Evolutionary conservation across 805 yeast genomes (phyloP).

Genomic region (Lachancea sp.): DNA sequence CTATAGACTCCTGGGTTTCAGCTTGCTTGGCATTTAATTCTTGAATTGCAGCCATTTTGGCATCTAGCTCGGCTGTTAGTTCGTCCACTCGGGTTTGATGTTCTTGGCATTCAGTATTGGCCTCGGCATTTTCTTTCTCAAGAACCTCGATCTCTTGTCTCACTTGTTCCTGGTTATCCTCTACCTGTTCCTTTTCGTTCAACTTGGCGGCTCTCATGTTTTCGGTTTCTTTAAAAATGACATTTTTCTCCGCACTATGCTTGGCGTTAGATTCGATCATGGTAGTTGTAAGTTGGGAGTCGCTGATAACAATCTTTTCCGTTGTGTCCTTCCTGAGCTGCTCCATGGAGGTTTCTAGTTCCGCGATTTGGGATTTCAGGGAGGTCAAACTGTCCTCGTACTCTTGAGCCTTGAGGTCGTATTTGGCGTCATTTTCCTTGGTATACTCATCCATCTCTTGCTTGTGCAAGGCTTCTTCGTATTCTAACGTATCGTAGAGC

Average conservation of each 20-base stretch:
- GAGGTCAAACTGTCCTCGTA: constrained; percentile 18
- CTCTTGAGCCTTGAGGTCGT: constrained; percentile 18
- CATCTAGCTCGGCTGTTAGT: constrained; percentile 25
- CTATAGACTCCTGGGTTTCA: constrained; percentile 20
- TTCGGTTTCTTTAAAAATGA: constrained; percentile 25
- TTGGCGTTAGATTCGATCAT: constrained; percentile 21
- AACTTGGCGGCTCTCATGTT: constrained; percentile 23
- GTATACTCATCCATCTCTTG: constrained; percentile 17
- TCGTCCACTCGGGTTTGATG: constrained; percentile 20
- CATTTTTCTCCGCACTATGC: constrained; percentile 20
- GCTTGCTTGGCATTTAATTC: constrained; percentile 18
- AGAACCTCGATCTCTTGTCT: constrained; percentile 26
- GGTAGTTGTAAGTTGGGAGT: constrained; percentile 18
- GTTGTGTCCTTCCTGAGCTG: constrained; percentile 20
- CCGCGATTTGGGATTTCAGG: constrained; percentile 20
- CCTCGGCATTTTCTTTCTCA: constrained; percentile 16
- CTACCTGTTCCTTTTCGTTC: constrained; percentile 20
- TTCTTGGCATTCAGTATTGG: constrained; percentile 18
- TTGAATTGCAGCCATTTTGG: constrained; percentile 22
- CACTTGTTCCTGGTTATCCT: constrained; percentile 20
- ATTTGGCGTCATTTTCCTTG: constrained; percentile 13
- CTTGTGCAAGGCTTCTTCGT: constrained; percentile 20
- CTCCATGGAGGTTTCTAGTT: constrained; percentile 20
- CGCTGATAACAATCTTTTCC: constrained; percentile 23
- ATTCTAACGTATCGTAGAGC: constrained; percentile 24